Conservation (phyloP, 495 filamentous ascomycete species). For the Penicillium taxi region DNA sequence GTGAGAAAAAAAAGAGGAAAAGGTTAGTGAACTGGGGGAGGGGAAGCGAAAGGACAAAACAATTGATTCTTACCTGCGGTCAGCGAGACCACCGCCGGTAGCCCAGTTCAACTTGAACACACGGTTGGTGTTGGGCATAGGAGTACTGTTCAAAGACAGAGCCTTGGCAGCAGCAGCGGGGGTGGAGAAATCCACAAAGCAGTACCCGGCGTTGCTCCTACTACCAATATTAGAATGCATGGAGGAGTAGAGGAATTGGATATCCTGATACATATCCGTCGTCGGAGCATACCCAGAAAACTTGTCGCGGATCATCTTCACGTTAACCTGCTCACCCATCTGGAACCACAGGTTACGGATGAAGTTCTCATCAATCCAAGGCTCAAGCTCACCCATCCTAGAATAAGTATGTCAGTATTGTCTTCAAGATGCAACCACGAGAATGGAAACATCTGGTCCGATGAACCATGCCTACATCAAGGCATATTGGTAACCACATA, state of each 20-base stretch:
- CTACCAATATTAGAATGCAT: slow-evolving; percentile 42
- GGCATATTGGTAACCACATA: slow-evolving; percentile 30
- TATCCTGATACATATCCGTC: too few species aligned
- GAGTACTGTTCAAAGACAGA: slow-evolving; percentile 75
- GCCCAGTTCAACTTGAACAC: slow-evolving; percentile 99
- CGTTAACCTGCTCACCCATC: slow-evolving; percentile 88
- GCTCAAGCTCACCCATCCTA: slow-evolving; percentile 98
- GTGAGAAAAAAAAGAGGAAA: background rate
- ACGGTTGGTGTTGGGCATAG: slow-evolving; percentile 89
- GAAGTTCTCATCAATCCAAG: slow-evolving; percentile 99
- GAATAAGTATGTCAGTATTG: slow-evolving; percentile 7
- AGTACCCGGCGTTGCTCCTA: slow-evolving; percentile 94
- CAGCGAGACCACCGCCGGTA: slow-evolving; percentile 88
- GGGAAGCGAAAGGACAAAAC: too few species aligned
- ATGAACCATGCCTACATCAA: too few species aligned
- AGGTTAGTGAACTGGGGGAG: background rate
- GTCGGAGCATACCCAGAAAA: slow-evolving; percentile 94
- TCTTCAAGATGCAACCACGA: background rate
- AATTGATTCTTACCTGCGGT: slow-evolving; percentile 61
- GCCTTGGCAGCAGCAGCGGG: slow-evolving; percentile 86
- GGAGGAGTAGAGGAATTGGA: slow-evolving; percentile 8
- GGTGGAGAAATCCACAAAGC: slow-evolving; percentile 89
- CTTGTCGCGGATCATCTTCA: slow-evolving; percentile 99
- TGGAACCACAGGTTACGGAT: slow-evolving; percentile 88
- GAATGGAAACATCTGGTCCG: background rate